phyloP scores from a whole-genome alignment of 202 grass and related monocot species.

The Setaria viridis region DNA sequence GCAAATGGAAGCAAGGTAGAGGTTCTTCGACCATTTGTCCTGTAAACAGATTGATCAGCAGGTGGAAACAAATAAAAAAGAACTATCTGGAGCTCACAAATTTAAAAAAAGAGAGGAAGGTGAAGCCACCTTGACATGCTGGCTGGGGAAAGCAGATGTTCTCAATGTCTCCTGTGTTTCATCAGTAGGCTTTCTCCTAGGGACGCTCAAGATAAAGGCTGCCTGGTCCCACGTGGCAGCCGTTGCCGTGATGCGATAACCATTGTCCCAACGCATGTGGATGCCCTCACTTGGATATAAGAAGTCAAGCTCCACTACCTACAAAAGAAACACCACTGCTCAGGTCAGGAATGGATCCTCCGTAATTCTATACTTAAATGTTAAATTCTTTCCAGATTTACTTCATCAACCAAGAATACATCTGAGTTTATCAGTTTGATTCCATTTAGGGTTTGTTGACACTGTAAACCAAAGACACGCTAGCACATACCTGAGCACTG shows the following conservation, averaged over 20 bases:
- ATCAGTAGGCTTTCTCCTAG: conserved; percentile 81
- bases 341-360: neutral
- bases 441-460: conserved; percentile 9
- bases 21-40: conserved; percentile 97
- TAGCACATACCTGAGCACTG: conserved; percentile 68
- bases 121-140: conserved; percentile 87
- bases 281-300: conserved; percentile 96
- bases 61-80: conserved; percentile 9
- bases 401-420: neutral
- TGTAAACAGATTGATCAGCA: conserved; percentile 64
- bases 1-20: conserved; percentile 86
- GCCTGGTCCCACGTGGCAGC: conserved; percentile 94
- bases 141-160: conserved; percentile 96
- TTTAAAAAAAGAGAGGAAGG: conserved; percentile 8
- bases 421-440: neutral
- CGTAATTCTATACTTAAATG: neutral
- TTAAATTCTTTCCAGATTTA: conserved; percentile 1
- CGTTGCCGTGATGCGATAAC: conserved; percentile 88
- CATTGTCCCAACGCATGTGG: conserved; percentile 90
- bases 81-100: neutral
- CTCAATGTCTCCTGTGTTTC: conserved; percentile 96
- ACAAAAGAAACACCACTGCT: conserved; percentile 24
- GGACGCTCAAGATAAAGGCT: conserved; percentile 86
- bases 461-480: conserved; percentile 38
- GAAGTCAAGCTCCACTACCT: conserved; percentile 99